These are phyloP conservation scores for Imleria badia DNA, from an alignment of 768 basidiomycete genomes.

Conservation along the genomic window DNA sequence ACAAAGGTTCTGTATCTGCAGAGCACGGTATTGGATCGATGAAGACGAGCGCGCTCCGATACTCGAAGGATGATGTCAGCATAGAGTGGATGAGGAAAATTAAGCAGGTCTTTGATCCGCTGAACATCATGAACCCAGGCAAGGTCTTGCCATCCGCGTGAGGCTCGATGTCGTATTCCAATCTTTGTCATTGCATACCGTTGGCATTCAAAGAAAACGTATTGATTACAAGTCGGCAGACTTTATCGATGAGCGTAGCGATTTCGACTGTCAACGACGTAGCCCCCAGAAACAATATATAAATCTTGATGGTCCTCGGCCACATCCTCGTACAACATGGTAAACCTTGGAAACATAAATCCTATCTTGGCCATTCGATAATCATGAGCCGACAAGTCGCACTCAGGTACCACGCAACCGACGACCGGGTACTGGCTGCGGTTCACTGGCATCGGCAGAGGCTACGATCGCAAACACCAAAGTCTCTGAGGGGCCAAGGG, in stretches of 20 bases:
- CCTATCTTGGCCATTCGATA: neutral
- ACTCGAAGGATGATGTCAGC: conserved; percentile 78
- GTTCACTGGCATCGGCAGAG: conserved; percentile 13
- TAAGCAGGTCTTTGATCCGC: conserved; percentile 85
- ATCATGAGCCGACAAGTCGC: neutral
- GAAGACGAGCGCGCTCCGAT: conserved; percentile 88
- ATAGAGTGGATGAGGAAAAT: conserved; percentile 90
- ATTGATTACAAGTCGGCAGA: neutral
- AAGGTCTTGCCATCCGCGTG: conserved; percentile 55
- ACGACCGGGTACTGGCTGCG: neutral
- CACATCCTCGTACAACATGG: conserved; percentile 4
- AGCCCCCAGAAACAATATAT: conserved; percentile 11
- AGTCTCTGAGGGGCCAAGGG: conserved; percentile 22
- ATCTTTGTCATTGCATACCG: neutral
- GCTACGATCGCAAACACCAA: conserved; percentile 27
- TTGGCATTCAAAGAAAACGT: neutral
- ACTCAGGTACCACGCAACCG: conserved; percentile 10
- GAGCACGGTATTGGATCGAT: conserved; percentile 97
- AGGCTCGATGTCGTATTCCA: neutral
- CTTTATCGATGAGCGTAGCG: conserved; percentile 8
- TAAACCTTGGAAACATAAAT: conserved; percentile 21
- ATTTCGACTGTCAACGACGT: conserved; percentile 6
- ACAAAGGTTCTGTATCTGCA: conserved; percentile 91
- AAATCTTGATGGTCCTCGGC: no score
- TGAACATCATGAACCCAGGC: conserved; percentile 90